These are phyloP conservation scores for Chrysoporthe austroafricana DNA, from an alignment of 2,329 filamentous ascomycete species.

Conservation along the genomic window DNA sequence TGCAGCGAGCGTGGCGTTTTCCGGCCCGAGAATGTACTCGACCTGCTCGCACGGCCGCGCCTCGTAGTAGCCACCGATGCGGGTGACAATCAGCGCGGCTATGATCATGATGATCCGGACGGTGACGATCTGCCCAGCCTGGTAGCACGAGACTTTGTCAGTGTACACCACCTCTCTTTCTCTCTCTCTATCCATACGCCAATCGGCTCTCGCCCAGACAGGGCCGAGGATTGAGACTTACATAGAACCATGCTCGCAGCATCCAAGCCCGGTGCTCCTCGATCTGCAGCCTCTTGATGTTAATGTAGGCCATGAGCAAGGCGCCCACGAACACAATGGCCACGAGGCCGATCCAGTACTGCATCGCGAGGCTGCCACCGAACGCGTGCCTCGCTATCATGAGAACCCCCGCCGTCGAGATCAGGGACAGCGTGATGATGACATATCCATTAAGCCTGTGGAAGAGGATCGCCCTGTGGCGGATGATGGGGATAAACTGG, in stretches of 20 bases:
- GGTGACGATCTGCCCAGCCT: conserved; percentile 56
- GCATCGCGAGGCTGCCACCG: conserved; percentile 57
- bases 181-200: too few species aligned
- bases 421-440: conserved; percentile 51
- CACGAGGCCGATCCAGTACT: conserved; percentile 48
- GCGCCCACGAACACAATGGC: conserved; percentile 49
- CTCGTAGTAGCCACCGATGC: conserved; percentile 34
- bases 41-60: conserved; percentile 52
- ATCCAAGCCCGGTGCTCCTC: conserved; percentile 68
- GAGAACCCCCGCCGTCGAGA: conserved; percentile 52
- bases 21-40: conserved; percentile 41
- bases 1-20: conserved; percentile 34
- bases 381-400: conserved; percentile 56
- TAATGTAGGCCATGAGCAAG: conserved; percentile 53
- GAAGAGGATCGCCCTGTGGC: conserved; percentile 53
- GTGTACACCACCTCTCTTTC: too few species aligned
- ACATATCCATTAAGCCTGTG: conserved; percentile 66
- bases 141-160: not conserved
- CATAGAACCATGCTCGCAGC: conserved; percentile 57
- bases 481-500: conserved; percentile 53
- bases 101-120: conserved; percentile 52
- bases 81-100: conserved; percentile 44
- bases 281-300: conserved; percentile 63
- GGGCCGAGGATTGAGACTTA: conserved; percentile 30
- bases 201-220: not conserved